Evolutionary conservation across 768 basidiomycete species (phyloP), one percentile per base, ranked within the genome.

Genomic region (Lanmaoa rubissima): DNA sequence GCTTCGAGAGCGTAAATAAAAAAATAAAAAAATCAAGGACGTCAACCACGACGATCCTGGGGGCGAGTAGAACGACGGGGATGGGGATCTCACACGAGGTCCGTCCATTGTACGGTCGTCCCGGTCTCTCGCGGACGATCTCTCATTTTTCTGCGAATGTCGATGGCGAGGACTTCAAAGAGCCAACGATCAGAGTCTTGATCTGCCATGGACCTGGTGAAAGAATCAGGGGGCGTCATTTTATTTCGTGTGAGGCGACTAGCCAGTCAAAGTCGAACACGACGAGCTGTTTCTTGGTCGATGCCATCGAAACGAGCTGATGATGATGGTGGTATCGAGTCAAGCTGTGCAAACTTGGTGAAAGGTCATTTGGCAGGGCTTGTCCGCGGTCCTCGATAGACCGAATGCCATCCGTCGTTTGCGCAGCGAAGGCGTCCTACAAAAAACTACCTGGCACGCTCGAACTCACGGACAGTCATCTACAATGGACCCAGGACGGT

Each of bases 191-290:
- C 97, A 1, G 94, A 88, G 76, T 99, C 97, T 76, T 98, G 95
- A 75, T 99, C 96, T 53, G 87, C 86, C 74, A 91, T 82, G 36
- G 91, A 93, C 90, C 90, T 93, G 62, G 34, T 38, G 32, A 24
- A 40, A n/a, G 4, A 36, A 16, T 57, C 32, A 45, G 21, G 21
- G 48, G 26, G 35, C 24, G 12, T 48, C 31, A 38, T 14, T 16
- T 21, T 17, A 26, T 48, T 26, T 41, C 21, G 14, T 19, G 21
- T 28, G 17, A 24, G 6, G 11, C 7, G 12, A 55, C 21, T 34
- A 54, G 89, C 96, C 95, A 98, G 80, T 99, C 96, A 75, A 98
- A 99, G 73, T 99, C 96, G 63, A 90, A 98, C 14, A 98, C 86
- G 56, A 98, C 78, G 49, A 98, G 86, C 66, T 94, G 91, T 59